phyloP scores from a whole-genome alignment of 129 eudicot genomes.

The Logfia minima region DNA sequence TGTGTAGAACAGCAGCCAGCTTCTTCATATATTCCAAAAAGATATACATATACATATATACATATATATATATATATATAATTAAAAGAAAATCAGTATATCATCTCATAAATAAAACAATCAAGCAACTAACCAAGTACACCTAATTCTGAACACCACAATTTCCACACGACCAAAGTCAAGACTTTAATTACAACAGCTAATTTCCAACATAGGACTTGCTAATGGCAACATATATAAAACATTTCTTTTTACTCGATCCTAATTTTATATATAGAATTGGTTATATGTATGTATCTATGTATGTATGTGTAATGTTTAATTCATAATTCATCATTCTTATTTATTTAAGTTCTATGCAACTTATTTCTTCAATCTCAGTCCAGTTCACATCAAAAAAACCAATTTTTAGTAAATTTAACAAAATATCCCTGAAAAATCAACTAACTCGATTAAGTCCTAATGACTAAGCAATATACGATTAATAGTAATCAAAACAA shows the following conservation, averaged over 20 bases:
- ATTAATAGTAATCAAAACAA: background rate
- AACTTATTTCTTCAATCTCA: constrained; percentile 4
- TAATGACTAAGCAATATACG: background rate
- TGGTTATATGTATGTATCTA: too few relatives aligned
- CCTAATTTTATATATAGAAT: background rate
- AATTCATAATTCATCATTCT: background rate
- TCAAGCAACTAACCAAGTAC: background rate
- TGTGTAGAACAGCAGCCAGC: constrained; percentile 80
- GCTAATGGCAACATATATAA: background rate
- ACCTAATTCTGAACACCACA: constrained; percentile 1
- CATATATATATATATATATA: too few relatives aligned
- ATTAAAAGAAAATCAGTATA: background rate
- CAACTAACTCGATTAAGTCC: background rate
- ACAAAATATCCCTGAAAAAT: background rate
- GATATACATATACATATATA: background rate
- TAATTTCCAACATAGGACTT: constrained; percentile 10
- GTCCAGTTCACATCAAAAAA: constrained; percentile 26
- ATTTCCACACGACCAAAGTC: constrained; percentile 9
- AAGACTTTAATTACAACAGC: background rate
- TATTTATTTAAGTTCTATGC: constrained; percentile 10
- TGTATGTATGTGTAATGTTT: too few relatives aligned
- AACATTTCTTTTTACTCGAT: background rate
- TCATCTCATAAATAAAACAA: constrained; percentile 4
- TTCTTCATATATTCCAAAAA: constrained; percentile 6
- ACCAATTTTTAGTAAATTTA: background rate